A percentile compares a stretch with the other conserved stretches of the same genome.
Evolutionary conservation across 139 green algal species (phyloP).

Genomic region (Tetradesmus lagerheimii): DNA sequence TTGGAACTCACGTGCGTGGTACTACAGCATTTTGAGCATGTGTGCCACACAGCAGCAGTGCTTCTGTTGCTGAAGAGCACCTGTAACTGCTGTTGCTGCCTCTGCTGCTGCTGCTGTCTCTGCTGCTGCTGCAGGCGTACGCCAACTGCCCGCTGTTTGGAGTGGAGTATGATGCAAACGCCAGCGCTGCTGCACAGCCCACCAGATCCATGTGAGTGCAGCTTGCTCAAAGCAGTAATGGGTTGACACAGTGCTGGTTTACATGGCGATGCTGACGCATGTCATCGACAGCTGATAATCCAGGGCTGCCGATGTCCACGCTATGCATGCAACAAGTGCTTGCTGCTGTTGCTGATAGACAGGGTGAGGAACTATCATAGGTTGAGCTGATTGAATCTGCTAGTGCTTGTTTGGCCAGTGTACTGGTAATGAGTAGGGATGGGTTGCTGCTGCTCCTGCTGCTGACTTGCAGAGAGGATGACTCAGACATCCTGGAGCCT

Average conservation of each 20-base stretch:
- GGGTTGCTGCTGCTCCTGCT: neutral
- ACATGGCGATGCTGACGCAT: neutral
- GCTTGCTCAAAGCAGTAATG: too few species aligned
- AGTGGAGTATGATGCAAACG: conserved; percentile 62
- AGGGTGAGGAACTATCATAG: too few species aligned
- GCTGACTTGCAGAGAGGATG: conserved; percentile 62
- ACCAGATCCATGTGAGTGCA: neutral
- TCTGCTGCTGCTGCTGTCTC: neutral
- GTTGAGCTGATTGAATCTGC: too few species aligned
- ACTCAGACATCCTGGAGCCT: conserved; percentile 69
- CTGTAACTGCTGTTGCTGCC: neutral
- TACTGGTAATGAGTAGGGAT: too few species aligned
- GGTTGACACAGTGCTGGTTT: neutral
- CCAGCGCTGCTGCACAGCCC: neutral
- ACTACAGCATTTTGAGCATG: too few species aligned
- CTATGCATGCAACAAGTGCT: too few species aligned
- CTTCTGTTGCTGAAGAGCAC: neutral
- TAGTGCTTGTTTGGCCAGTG: too few species aligned
- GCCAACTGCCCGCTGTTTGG: conserved; percentile 69
- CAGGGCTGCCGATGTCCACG: too few species aligned
- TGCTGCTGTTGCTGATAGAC: too few species aligned
- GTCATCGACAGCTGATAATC: too few species aligned
- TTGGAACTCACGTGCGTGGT: too few species aligned
- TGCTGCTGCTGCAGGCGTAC: conserved; percentile 62
- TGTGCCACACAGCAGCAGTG: neutral